A percentile compares a stretch with the other conserved stretches of the same genome.
Evolutionary conservation across 441 rosid genomes (phyloP).

Genomic region (Populus trichocarpa): DNA sequence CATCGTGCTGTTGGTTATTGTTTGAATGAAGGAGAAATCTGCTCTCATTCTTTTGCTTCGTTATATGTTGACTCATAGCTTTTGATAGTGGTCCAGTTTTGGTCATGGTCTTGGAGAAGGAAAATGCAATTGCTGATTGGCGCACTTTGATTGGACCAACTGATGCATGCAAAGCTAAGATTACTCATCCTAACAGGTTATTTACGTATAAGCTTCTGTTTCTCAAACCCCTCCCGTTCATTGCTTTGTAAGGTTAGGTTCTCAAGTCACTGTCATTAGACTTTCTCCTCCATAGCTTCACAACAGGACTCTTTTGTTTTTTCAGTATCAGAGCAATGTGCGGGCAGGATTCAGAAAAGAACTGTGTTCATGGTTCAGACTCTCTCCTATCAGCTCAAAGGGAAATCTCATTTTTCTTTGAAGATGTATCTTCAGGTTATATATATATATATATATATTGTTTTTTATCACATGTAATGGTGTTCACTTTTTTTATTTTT

Average conservation of each 20-base stretch:
- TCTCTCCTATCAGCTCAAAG: conserved; percentile 69
- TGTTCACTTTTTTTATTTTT: not conserved
- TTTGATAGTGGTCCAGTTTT: conserved; percentile 67
- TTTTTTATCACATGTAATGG: not conserved
- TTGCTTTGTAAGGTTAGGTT: conserved; percentile 3
- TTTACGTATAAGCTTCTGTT: not conserved
- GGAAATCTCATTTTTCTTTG: conserved; percentile 79
- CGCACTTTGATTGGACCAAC: conserved; percentile 81
- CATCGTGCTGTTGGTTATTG: not conserved
- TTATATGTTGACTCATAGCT: conserved; percentile 12
- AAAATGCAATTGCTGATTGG: conserved; percentile 75
- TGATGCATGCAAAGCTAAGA: conserved; percentile 65
- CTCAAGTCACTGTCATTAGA: not conserved
- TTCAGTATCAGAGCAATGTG: conserved; percentile 81
- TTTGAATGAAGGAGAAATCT: not conserved
- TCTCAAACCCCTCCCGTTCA: not conserved
- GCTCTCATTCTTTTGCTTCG: not conserved
- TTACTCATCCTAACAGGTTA: conserved; percentile 77
- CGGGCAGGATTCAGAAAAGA: conserved; percentile 60
- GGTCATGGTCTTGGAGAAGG: conserved; percentile 73
- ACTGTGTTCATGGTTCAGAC: conserved; percentile 90
- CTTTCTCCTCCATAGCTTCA: not conserved
- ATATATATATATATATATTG: too few relatives aligned
- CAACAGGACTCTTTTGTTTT: not conserved
- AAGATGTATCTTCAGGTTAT: conserved; percentile 46